phyloP scores from a whole-genome alignment of 2,329 filamentous ascomycete genomes.

The Aspergillus sp. region DNA sequence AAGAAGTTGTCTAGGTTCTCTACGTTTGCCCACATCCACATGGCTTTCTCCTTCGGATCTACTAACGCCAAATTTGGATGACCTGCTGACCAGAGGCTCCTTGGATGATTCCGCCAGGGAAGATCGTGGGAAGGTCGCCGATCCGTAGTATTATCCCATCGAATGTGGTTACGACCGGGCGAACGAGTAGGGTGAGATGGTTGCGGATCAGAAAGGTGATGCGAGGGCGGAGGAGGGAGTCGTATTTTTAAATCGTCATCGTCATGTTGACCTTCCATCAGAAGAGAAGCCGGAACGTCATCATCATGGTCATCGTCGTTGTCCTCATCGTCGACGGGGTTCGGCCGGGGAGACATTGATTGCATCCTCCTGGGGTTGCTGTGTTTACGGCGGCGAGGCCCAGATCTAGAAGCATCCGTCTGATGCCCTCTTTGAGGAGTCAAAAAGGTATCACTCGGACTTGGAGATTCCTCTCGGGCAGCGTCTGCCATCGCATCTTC shows the following conservation, averaged over 20 bases:
- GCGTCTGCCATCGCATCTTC: conserved; percentile 56
- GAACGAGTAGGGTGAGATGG: conserved; percentile 39
- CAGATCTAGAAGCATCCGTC: conserved; percentile 15
- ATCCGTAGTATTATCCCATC: conserved; percentile 51
- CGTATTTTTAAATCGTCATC: conserved; percentile 40
- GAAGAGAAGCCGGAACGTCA: conserved; percentile 63
- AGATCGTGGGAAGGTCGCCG: conserved; percentile 40
- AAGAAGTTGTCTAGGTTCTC: conserved; percentile 87
- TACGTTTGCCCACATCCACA: conserved; percentile 93
- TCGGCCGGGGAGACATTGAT: conserved; percentile 29
- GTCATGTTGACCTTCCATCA: conserved; percentile 55
- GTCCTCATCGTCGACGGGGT: conserved; percentile 58
- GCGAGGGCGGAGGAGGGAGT: conserved; percentile 34
- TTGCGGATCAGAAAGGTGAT: conserved; percentile 23
- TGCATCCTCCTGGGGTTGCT: conserved; percentile 35
- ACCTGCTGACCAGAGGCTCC: conserved; percentile 26
- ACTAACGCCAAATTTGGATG: conserved; percentile 42
- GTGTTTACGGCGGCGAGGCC: conserved; percentile 26
- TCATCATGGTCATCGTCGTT: conserved; percentile 51
- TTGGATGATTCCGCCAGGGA: conserved; percentile 19
- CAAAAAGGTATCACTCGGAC: conserved; percentile 43
- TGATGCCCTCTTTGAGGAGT: conserved; percentile 25
- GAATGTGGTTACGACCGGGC: conserved; percentile 44
- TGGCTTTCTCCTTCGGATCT: conserved; percentile 71
- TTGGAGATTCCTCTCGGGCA: conserved; percentile 48